Conservation (phyloP, 2,329 filamentous ascomycete species). For the Fusarium duplospermum region DNA sequence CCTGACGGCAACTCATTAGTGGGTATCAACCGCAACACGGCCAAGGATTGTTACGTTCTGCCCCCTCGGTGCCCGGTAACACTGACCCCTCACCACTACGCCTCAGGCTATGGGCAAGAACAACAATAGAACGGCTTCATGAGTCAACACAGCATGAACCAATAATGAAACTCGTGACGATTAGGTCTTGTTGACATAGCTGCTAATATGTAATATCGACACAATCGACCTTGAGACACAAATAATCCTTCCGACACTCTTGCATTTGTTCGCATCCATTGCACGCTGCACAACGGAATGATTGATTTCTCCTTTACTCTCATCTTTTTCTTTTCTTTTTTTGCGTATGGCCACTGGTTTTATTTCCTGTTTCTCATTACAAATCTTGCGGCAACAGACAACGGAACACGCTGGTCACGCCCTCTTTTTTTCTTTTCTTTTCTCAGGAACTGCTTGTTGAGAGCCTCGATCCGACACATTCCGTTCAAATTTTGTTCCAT, state of each 20-base stretch:
- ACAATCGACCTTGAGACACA: slow-evolving; percentile 15
- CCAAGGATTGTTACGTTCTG: slow-evolving; percentile 60
- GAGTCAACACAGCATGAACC: slow-evolving; percentile 56
- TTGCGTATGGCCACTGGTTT: too few species aligned
- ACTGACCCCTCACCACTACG: slow-evolving; percentile 65
- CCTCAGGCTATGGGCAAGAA: slow-evolving; percentile 46
- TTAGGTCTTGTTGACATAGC: neutral
- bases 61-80: slow-evolving; percentile 71
- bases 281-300: slow-evolving; percentile 46
- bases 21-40: slow-evolving; percentile 54
- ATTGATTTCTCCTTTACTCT: slow-evolving; percentile 45
- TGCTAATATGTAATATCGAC: slow-evolving; percentile 4
- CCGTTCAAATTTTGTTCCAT: neutral
- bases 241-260: slow-evolving; percentile 40
- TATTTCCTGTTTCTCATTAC: too few species aligned
- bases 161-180: slow-evolving; percentile 51
- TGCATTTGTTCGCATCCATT: slow-evolving; percentile 48
- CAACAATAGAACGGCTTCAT: slow-evolving; percentile 51
- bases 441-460: too few species aligned
- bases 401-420: too few species aligned
- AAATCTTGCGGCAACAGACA: too few species aligned
- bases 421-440: too few species aligned
- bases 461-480: too few species aligned
- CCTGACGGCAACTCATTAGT: slow-evolving; percentile 74
- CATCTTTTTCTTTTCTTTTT: too few species aligned